Evolutionary conservation across 108 stramenopile species (phyloP).

Genomic region (Chaetoceros tenuissimus): DNA sequence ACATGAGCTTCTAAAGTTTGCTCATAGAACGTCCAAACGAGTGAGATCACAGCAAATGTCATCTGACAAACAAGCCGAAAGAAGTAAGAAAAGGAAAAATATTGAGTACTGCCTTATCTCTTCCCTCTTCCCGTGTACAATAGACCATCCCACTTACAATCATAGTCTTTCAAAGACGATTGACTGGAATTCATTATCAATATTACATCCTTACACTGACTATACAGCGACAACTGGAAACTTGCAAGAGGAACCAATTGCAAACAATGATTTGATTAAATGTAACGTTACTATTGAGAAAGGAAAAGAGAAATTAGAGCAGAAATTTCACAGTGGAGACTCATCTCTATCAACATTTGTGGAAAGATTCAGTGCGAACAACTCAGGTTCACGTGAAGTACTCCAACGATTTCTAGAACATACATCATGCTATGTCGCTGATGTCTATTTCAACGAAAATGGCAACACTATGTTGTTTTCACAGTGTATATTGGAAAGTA

Average conservation of each 20-base stretch:
- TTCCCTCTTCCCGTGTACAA: constrained; percentile 33
- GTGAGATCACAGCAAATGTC: constrained; percentile 56
- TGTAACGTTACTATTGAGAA: too few species aligned
- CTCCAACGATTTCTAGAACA: constrained; percentile 45
- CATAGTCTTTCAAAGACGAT: not conserved
- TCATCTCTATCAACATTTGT: constrained; percentile 38
- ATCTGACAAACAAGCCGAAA: constrained; percentile 42
- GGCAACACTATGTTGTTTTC: constrained; percentile 30
- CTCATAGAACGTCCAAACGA: constrained; percentile 54
- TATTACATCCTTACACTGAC: too few species aligned
- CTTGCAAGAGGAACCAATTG: too few species aligned
- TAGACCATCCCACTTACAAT: constrained; percentile 15
- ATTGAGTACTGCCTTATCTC: constrained; percentile 51
- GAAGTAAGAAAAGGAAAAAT: constrained; percentile 25
- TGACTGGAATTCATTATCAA: not conserved
- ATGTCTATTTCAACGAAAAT: constrained; percentile 43
- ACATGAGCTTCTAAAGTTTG: not conserved
- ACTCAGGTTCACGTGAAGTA: constrained; percentile 52
- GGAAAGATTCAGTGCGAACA: constrained; percentile 27
- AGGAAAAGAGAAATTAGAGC: too few species aligned
- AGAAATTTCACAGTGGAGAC: constrained; percentile 3
- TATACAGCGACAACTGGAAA: too few species aligned
- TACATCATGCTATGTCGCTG: constrained; percentile 40
- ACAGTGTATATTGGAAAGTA: constrained; percentile 47
- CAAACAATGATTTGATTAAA: too few species aligned